These are phyloP conservation scores for Calcarisporium arbuscula DNA, from an alignment of 2,329 filamentous ascomycete genomes.

Conservation along the genomic window DNA sequence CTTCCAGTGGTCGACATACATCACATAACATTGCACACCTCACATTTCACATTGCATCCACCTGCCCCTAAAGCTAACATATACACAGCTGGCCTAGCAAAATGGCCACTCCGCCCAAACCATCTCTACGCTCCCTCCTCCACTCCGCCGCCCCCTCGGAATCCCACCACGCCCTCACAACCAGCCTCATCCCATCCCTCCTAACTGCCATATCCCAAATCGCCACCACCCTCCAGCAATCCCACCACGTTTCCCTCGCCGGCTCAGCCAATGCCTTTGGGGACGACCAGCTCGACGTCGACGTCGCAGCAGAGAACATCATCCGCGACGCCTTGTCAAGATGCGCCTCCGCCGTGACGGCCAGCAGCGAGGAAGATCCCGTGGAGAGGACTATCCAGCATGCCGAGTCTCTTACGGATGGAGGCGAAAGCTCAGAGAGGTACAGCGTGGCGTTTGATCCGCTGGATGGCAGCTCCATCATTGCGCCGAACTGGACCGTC, in stretches of 20 bases:
- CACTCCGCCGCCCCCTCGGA: slow-evolving; percentile 9
- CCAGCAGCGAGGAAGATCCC: slow-evolving; percentile 57
- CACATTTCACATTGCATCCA: too few species aligned
- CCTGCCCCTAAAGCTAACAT: too few species aligned
- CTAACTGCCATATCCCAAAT: slow-evolving; percentile 39
- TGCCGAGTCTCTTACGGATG: background rate
- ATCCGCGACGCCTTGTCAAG: slow-evolving; percentile 37
- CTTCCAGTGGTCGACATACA: too few species aligned
- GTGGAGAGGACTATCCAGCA: slow-evolving; percentile 33
- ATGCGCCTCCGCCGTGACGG: slow-evolving; percentile 40
- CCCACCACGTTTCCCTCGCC: slow-evolving; percentile 39
- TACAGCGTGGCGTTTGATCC: slow-evolving; percentile 60
- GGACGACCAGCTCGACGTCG: slow-evolving; percentile 54
- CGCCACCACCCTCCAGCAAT: slow-evolving; percentile 33
- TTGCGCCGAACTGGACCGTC: slow-evolving; percentile 51
- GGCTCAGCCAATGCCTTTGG: slow-evolving; percentile 52
- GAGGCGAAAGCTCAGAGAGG: slow-evolving; percentile 23
- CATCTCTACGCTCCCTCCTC: background rate
- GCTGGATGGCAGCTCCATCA: slow-evolving; percentile 56
- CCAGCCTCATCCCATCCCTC: slow-evolving; percentile 42
- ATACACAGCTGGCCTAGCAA: too few species aligned
- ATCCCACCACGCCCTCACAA: slow-evolving; percentile 27
- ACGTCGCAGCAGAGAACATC: slow-evolving; percentile 43
- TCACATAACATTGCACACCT: too few species aligned
- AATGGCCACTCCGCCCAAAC: too few species aligned